These are phyloP conservation scores for Sphagnurus paluster DNA, from an alignment of 1,284 basidiomycete species.

Conservation along the genomic window DNA sequence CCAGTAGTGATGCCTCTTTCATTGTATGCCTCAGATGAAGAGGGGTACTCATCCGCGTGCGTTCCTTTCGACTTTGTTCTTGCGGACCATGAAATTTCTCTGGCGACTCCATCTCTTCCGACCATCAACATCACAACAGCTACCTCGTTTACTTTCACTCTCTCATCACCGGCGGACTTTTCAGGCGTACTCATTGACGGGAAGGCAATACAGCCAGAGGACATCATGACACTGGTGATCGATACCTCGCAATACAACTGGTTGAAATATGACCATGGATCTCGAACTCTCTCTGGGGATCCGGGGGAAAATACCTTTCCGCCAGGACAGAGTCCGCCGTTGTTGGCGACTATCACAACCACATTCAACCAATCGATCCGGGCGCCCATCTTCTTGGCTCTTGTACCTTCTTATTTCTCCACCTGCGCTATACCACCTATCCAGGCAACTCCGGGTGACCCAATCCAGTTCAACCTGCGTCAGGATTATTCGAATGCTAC, in stretches of 20 bases:
- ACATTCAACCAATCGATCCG: constrained; percentile 66
- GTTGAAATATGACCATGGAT: constrained; percentile 62
- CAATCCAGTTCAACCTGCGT: constrained; percentile 48
- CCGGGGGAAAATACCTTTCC: constrained; percentile 43
- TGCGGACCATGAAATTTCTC: constrained; percentile 65
- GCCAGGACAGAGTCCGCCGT: constrained; percentile 29
- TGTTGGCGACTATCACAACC: constrained; percentile 67
- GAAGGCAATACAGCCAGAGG: constrained; percentile 47
- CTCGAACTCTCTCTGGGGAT: constrained; percentile 61
- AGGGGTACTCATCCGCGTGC: constrained; percentile 57
- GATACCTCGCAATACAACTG: constrained; percentile 62
- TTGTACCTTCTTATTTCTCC: constrained; percentile 73
- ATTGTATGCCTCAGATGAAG: constrained; percentile 65
- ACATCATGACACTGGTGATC: constrained; percentile 53
- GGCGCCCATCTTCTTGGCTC: constrained; percentile 59
- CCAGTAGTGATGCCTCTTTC: constrained; percentile 49
- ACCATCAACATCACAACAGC: constrained; percentile 67
- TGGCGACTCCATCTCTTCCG: constrained; percentile 45
- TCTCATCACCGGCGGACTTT: constrained; percentile 60
- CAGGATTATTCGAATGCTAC: constrained; percentile 55
- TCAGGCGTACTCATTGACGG: constrained; percentile 64
- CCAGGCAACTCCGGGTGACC: constrained; percentile 42
- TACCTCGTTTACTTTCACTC: constrained; percentile 55
- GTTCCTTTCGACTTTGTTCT: constrained; percentile 59
- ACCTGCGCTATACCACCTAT: constrained; percentile 56